A percentile compares a stretch with the other conserved stretches of the same genome.
Evolutionary conservation across 176 grass and related monocot species (phyloP).

Genomic region (Eragrostis curvula): DNA sequence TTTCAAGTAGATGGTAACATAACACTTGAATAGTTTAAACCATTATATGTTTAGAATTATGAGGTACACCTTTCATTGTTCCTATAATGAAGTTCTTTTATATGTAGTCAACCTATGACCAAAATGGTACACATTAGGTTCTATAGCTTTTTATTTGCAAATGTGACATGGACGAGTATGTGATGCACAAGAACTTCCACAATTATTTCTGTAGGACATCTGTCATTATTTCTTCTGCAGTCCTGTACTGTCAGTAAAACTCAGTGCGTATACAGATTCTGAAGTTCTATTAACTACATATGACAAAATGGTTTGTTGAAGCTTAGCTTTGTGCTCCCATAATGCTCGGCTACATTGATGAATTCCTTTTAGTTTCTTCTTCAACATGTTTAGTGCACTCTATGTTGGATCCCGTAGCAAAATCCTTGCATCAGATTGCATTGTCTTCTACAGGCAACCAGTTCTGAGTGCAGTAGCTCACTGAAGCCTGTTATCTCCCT

Average conservation of each 20-base stretch:
- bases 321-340: not conserved
- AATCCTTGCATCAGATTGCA: constrained; percentile 32
- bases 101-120: not conserved
- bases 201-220: not conserved
- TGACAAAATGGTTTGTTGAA: constrained; percentile 17
- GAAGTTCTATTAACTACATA: constrained; percentile 4
- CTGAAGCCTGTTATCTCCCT: not conserved
- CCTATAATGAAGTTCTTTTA: constrained; percentile 12
- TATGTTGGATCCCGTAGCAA: not conserved
- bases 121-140: constrained; percentile 25
- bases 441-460: not conserved
- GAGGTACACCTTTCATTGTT: constrained; percentile 24
- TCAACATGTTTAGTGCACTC: not conserved
- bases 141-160: constrained; percentile 18
- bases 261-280: constrained; percentile 12
- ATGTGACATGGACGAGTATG: constrained; percentile 7
- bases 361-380: constrained; percentile 5
- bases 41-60: constrained; percentile 6
- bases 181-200: constrained; percentile 24
- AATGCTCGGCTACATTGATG: not conserved
- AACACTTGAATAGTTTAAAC: constrained; percentile 8
- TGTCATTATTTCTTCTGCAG: constrained; percentile 3
- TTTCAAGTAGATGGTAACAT: constrained; percentile 26
- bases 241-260: constrained; percentile 13
- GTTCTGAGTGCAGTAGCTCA: not conserved